Base-by-base conservation (phyloP, 2,329 filamentous ascomycete species). In the Seiridium unicorne region DNA sequence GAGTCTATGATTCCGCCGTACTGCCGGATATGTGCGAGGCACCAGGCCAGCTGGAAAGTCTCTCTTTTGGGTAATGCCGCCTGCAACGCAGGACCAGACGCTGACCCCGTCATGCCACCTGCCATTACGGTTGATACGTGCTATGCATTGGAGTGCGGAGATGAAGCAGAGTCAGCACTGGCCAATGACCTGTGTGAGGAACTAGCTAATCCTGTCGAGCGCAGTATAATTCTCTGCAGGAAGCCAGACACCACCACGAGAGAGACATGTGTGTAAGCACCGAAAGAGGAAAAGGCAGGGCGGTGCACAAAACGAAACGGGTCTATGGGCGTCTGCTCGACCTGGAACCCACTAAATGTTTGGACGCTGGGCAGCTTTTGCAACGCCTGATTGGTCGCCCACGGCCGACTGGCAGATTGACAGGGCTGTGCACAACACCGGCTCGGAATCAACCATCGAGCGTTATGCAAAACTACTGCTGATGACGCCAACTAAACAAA, bases 381-480 rank as follows among this genome's bases (percentile, higher is more conserved):
- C 10, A 47, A 5, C 11, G 32, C 13, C 8, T 40, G 54, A 57
- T 57, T 57, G 54, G 54, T n/a, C 13, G 10, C 38, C 40, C 26
- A 3, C 38, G 40, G 11, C 32, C 31, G 38, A 26, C 31, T 32
- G n/a, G 38, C 36, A 38, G 57, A 44, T n/a, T 51, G 13, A 35
- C 34, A 44, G 40, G 57, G 57, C 57, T 59, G 57, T 59, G 57
- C 32, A 49, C 48, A 51, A n/a, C 31, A 38, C 32, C 49, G 44
- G 44, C 11, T 32, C 32, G 44, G 18, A 35, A 13, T 13, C 36
- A 51, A 51, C 32, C 51, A 49, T 58, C 46, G 55, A 51, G 34
- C 34, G n/a, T 59, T 53, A 59, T 59, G 57, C 57, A 59, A 13
- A 51, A 13, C 26, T 48, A 54, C 57, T 59, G 57, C 48, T n/a